Base-by-base conservation (phyloP, 1,139 yeast genomes). In the Scheffersomyces lignicola region DNA sequence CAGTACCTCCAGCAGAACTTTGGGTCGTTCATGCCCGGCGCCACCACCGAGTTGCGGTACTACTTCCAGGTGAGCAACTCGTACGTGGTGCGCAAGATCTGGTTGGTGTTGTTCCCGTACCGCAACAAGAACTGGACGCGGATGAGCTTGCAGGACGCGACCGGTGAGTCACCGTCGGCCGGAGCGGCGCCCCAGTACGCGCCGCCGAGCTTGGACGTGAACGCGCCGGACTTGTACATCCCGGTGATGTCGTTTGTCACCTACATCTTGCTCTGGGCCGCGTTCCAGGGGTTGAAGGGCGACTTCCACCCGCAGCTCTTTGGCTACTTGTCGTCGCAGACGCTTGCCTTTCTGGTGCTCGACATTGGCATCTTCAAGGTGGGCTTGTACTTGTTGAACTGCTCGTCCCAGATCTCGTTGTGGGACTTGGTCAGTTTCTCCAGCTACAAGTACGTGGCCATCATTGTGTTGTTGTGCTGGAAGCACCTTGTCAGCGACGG, bases 201-300 rank as follows among this genome's bases (percentile, higher is more conserved):
- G 1, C 80, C 85, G 4, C 95, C 96, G 8, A 59, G 75, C 24
- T 84, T 80, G 43, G 98, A 94, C 56, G 72, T 85, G 42, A 94
- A 94, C 56, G 95, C 97, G 0, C 98, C 98, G 2, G 99, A 94
- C 59, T 76, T 92, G 69, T 94, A 94, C 59, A 87, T 94, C 38
- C 99, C 99, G 4, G 64, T 86, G 44, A 89, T 90, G 96, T 87
- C 97, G 2, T 78, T 85, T 51, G 80, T 89, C 35, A 89, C 98
- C 1, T 92, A 90, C 54, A 83, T 92, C 37, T 65, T 94, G 42
- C 71, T 88, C 31, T 82, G 94, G 77, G 92, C 96, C 4, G 75
- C 86, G 18, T 73, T 86, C 49, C 88, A 88, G 41, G 99, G 99
- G 10, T 64, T 92, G 37, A 78, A 81, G 39, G 97, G 96, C 14